These are phyloP conservation scores for Xylariaceae sp. DNA, from an alignment of 2,329 filamentous ascomycete genomes.

Conservation along the genomic window DNA sequence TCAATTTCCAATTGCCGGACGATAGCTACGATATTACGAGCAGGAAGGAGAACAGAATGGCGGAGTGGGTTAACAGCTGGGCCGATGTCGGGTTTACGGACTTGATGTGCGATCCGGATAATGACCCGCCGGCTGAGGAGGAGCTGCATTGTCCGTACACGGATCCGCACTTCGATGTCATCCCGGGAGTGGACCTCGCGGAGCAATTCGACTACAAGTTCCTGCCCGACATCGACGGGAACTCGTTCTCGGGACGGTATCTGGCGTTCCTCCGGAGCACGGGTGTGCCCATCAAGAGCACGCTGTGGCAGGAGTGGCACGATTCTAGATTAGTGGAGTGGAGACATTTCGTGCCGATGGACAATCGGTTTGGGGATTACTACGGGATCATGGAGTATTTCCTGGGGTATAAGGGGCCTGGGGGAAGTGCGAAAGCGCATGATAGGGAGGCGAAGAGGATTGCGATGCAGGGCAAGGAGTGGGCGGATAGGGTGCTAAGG, in stretches of 20 bases:
- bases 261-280: conserved; percentile 66
- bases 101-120: conserved; percentile 44
- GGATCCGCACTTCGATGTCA: conserved; percentile 40
- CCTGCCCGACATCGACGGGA: conserved; percentile 73
- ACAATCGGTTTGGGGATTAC: conserved; percentile 67
- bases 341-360: conserved; percentile 79
- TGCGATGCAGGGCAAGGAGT: conserved; percentile 60
- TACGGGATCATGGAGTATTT: conserved; percentile 75
- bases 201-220: conserved; percentile 62
- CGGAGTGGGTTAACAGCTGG: conserved; percentile 47
- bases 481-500: conserved; percentile 65
- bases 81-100: conserved; percentile 52
- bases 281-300: conserved; percentile 71
- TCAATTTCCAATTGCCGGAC: conserved; percentile 53
- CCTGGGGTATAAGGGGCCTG: conserved; percentile 58
- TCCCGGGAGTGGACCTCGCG: conserved; percentile 39
- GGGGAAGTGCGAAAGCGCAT: conserved; percentile 37
- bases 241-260: conserved; percentile 66
- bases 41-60: conserved; percentile 41
- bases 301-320: conserved; percentile 78
- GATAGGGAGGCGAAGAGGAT: conserved; percentile 61
- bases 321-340: conserved; percentile 69
- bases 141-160: conserved; percentile 46
- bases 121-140: conserved; percentile 29
- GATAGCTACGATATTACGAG: conserved; percentile 45